A percentile compares a stretch with the other conserved stretches of the same genome.
Evolutionary conservation across 768 basidiomycete species (phyloP).

Genomic region (Crassisporium funariophilum): DNA sequence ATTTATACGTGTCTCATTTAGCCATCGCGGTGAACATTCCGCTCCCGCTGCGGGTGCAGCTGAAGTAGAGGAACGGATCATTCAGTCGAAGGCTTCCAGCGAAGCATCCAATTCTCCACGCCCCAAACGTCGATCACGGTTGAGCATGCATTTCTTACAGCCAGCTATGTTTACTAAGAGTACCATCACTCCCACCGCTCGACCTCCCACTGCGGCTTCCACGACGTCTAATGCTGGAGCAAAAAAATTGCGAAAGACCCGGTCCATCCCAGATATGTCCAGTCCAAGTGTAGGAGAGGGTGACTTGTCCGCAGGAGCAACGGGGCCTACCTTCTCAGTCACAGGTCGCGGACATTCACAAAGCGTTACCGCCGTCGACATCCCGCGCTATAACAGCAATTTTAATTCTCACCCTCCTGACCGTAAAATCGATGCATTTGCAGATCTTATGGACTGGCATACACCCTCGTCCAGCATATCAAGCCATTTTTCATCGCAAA

Average conservation of each 20-base stretch:
- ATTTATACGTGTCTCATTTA: conserved; percentile 25
- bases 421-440: conserved; percentile 55
- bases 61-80: conserved; percentile 50
- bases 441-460: conserved; percentile 66
- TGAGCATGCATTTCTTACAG: conserved; percentile 65
- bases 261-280: conserved; percentile 69
- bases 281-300: conserved; percentile 32
- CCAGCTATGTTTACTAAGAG: conserved; percentile 52
- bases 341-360: conserved; percentile 72
- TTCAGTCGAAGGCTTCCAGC: conserved; percentile 32
- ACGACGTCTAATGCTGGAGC: conserved; percentile 27
- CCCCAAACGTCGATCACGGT: conserved; percentile 57
- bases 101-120: conserved; percentile 44
- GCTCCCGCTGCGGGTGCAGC: conserved; percentile 59
- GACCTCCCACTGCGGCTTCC: conserved; percentile 28
- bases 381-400: conserved; percentile 44
- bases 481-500: conserved; percentile 35
- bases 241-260: conserved; percentile 70
- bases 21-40: conserved; percentile 56
- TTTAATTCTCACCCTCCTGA: conserved; percentile 26
- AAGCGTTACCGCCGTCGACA: conserved; percentile 74
- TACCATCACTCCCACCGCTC: conserved; percentile 29
- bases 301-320: conserved; percentile 22
- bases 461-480: conserved; percentile 41
- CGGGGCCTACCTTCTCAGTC: conserved; percentile 24